Conservation (phyloP, 73 alveolate genomes). For the Paramecium tetraurelia region DNA sequence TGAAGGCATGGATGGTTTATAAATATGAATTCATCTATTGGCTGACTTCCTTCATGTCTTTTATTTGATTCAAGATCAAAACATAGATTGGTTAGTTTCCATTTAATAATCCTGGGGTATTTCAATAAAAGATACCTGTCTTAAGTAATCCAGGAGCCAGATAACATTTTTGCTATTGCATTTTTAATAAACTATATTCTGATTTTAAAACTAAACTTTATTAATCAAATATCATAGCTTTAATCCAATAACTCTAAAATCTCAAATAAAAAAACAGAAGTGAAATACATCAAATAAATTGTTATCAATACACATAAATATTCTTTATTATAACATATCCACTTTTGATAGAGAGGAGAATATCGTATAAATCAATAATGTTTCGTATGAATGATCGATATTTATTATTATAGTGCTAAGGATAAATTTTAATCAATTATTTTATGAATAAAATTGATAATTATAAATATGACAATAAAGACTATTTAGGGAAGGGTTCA, state of each 20-base stretch:
- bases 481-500: conserved; percentile 44
- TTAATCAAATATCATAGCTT: neutral
- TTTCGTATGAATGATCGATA: neutral
- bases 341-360: no score
- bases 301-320: no score
- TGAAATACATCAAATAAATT: no score
- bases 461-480: conserved; percentile 22
- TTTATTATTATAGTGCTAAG: neutral
- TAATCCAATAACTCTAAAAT: no score
- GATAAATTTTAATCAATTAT: neutral
- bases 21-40: neutral
- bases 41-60: neutral
- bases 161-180: neutral
- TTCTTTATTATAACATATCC: no score
- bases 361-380: no score
- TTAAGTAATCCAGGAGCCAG: neutral
- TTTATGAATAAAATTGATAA: neutral
- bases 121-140: neutral
- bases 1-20: neutral
- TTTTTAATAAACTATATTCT: neutral
- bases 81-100: neutral
- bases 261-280: neutral
- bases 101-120: neutral
- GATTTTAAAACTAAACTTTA: neutral
- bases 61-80: neutral